phyloP scores from a whole-genome alignment of 2,329 filamentous ascomycete species.

The Trichophaea hybrida region DNA sequence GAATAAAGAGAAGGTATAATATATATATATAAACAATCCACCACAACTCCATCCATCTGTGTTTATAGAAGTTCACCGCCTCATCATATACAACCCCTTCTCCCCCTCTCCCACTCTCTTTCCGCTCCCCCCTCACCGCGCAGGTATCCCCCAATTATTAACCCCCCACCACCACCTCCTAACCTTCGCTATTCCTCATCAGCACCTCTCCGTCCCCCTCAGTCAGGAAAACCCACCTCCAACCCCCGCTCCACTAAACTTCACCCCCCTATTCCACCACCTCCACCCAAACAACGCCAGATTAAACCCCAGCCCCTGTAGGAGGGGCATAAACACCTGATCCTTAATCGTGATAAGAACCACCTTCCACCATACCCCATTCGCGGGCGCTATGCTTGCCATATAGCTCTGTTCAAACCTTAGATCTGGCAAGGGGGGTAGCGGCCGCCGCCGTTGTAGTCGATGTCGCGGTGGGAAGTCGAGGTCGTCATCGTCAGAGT shows the following conservation, averaged over 20 bases:
- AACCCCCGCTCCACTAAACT: conserved; percentile 58
- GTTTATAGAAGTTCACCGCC: too few species aligned
- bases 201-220: conserved; percentile 75
- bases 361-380: conserved; percentile 59
- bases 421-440: conserved; percentile 66
- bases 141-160: conserved; percentile 72
- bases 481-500: conserved; percentile 35
- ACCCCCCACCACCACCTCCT: conserved; percentile 90
- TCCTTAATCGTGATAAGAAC: conserved; percentile 75
- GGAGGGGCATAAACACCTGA: conserved; percentile 75
- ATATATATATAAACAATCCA: neutral
- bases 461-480: conserved; percentile 31
- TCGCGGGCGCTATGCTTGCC: conserved; percentile 65
- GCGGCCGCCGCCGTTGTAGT: conserved; percentile 39
- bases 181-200: conserved; percentile 41
- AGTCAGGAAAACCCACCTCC: conserved; percentile 42
- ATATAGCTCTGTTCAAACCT: conserved; percentile 98
- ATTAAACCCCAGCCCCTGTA: conserved; percentile 82
- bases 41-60: neutral
- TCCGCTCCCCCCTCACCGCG: neutral
- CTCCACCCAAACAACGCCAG: conserved; percentile 76
- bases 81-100: too few species aligned
- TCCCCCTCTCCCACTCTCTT: too few species aligned
- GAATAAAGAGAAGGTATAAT: conserved; percentile 42
- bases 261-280: conserved; percentile 68